phyloP scores from a whole-genome alignment of 805 yeast species.

The Yamadazyma akitaensis region DNA sequence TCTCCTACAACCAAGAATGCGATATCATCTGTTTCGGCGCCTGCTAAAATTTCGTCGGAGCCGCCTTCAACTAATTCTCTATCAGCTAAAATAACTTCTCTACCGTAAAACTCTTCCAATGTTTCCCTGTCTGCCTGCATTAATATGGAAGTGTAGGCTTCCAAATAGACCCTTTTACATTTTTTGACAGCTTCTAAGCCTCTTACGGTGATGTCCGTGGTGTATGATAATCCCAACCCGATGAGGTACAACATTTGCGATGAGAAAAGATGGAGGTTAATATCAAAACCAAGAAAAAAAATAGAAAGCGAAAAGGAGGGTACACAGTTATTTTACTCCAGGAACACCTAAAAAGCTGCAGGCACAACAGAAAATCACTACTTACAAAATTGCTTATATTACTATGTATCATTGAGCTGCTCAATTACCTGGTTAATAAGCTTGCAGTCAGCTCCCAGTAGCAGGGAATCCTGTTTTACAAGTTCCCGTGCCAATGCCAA shows the following conservation, averaged over 20 bases:
- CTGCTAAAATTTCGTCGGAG: slow-evolving; percentile 74
- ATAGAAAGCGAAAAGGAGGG: neutral
- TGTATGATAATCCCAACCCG: slow-evolving; percentile 89
- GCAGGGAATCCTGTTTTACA: slow-evolving; percentile 20
- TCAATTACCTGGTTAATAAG: slow-evolving; percentile 16
- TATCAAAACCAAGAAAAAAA: neutral
- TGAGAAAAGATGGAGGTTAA: neutral
- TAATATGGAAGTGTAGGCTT: slow-evolving; percentile 90
- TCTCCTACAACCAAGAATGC: slow-evolving; percentile 97
- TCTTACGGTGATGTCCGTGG: slow-evolving; percentile 87
- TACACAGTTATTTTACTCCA: too few species aligned
- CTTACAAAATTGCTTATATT: too few species aligned
- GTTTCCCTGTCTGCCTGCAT: slow-evolving; percentile 84
- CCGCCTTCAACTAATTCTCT: slow-evolving; percentile 92
- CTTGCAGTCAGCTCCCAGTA: slow-evolving; percentile 9
- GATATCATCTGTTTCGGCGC: slow-evolving; percentile 76
- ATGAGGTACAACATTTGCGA: slow-evolving; percentile 77
- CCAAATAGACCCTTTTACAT: slow-evolving; percentile 89
- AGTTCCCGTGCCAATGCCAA: slow-evolving; percentile 13
- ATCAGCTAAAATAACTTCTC: slow-evolving; percentile 83
- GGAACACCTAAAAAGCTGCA: too few species aligned
- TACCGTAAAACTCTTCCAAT: slow-evolving; percentile 81
- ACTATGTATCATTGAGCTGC: slow-evolving; percentile 18
- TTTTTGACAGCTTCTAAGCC: slow-evolving; percentile 81
- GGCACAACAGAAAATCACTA: too few species aligned